A percentile compares a stretch with the other conserved stretches of the same genome.
phyloP scores from a whole-genome alignment of 2,329 filamentous ascomycete species.

The Karstenula rhodostoma region DNA sequence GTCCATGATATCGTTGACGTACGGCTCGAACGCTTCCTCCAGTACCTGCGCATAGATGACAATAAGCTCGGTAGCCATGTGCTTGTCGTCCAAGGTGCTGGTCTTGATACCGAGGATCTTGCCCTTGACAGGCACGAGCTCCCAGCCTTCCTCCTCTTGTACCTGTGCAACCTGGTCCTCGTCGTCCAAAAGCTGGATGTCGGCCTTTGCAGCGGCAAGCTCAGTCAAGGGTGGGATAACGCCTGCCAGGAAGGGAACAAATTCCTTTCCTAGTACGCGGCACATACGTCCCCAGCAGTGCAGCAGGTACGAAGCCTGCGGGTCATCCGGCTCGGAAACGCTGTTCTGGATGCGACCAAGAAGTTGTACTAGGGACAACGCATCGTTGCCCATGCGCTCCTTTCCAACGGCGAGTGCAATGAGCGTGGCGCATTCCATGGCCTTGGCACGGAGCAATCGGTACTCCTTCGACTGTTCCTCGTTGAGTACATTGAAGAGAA shows the following conservation, averaged over 20 bases:
- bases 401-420: slow-evolving; percentile 96
- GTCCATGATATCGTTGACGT: slow-evolving; percentile 92
- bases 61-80: slow-evolving; percentile 98
- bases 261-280: slow-evolving; percentile 87
- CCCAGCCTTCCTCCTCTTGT: slow-evolving; percentile 96
- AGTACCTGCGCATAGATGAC: slow-evolving; percentile 97
- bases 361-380: slow-evolving; percentile 84
- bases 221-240: slow-evolving; percentile 95
- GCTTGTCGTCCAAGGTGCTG: slow-evolving; percentile 95
- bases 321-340: slow-evolving; percentile 91
- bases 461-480: slow-evolving; percentile 94
- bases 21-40: slow-evolving; percentile 90
- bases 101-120: slow-evolving; percentile 99
- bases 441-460: slow-evolving; percentile 89
- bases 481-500: slow-evolving; percentile 87
- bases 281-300: slow-evolving; percentile 99
- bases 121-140: slow-evolving; percentile 93
- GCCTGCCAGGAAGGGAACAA: slow-evolving; percentile 87
- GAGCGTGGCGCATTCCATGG: slow-evolving; percentile 97
- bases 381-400: slow-evolving; percentile 87
- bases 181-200: slow-evolving; percentile 94
- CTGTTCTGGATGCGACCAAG: slow-evolving; percentile 81
- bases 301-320: slow-evolving; percentile 94
- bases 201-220: slow-evolving; percentile 92
- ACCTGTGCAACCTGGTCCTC: slow-evolving; percentile 93